phyloP scores from a whole-genome alignment of 2,329 filamentous ascomycete genomes.

The Penicillium sp. region DNA sequence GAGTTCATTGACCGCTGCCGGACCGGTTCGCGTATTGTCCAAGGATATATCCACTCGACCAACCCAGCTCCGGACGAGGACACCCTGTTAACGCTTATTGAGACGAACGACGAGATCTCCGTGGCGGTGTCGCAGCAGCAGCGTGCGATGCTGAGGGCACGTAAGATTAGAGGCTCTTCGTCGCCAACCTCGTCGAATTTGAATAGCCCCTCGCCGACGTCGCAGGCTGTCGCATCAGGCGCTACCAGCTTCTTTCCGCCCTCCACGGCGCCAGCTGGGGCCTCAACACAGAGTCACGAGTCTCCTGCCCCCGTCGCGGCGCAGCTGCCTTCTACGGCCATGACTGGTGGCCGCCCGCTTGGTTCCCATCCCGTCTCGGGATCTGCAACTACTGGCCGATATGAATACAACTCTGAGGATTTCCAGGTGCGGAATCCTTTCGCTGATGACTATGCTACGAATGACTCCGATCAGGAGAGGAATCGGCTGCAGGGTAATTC shows the following conservation, averaged over 20 bases:
- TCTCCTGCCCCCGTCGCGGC: conserved; percentile 3
- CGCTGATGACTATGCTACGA: conserved; percentile 32
- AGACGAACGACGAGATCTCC: conserved; percentile 88
- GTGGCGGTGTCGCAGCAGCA: conserved; percentile 81
- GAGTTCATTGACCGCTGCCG: conserved; percentile 89
- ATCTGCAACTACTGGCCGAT: conserved; percentile 12
- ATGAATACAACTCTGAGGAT: conserved; percentile 40
- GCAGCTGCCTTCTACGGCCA: conserved; percentile 9
- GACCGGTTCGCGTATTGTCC: conserved; percentile 74
- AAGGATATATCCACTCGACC: conserved; percentile 77
- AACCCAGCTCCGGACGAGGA: conserved; percentile 84
- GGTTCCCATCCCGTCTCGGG: not conserved
- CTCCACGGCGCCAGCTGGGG: not conserved
- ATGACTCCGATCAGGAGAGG: conserved; percentile 12
- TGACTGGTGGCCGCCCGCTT: conserved; percentile 12
- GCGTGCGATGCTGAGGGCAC: conserved; percentile 65
- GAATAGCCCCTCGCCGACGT: conserved; percentile 19
- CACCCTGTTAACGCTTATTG: conserved; percentile 88
- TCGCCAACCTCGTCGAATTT: conserved; percentile 13
- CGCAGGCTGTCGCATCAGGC: conserved; percentile 15
- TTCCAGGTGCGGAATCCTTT: conserved; percentile 44
- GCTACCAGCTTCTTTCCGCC: conserved; percentile 11
- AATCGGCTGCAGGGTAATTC: not conserved
- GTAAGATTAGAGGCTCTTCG: conserved; percentile 37
- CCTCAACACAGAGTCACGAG: not conserved